Conservation (phyloP, 225 moss, liverwort and hornwort species). For the Bryum argenteum region DNA sequence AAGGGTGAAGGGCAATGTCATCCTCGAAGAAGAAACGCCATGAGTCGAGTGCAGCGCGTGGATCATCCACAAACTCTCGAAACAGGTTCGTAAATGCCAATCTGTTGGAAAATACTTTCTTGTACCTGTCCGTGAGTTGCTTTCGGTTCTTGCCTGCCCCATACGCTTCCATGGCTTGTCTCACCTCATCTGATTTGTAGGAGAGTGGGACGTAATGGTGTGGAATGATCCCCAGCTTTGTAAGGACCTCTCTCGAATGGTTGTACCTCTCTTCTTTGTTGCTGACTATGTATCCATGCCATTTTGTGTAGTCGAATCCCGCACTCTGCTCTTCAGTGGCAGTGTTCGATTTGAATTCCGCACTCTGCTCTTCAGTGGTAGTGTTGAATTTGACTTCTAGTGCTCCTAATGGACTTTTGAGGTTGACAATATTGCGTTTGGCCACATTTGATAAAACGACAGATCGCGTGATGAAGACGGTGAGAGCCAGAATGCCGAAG, state of each 20-base stretch:
- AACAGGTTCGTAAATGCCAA: conserved; percentile 56
- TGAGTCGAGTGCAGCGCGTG: conserved; percentile 26
- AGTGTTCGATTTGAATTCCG: not conserved
- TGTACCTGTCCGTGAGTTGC: conserved; percentile 34
- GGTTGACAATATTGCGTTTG: conserved; percentile 28
- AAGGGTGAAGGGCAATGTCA: conserved; percentile 53
- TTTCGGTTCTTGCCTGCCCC: not conserved
- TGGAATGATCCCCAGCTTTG: conserved; percentile 41
- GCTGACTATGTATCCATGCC: conserved; percentile 58
- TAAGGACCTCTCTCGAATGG: conserved; percentile 41
- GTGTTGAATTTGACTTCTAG: conserved; percentile 1
- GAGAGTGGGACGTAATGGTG: conserved; percentile 48
- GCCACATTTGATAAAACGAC: conserved; percentile 34
- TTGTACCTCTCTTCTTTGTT: conserved; percentile 55
- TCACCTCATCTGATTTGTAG: conserved; percentile 46
- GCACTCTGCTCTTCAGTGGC: conserved; percentile 6
- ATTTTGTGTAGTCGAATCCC: conserved; percentile 36
- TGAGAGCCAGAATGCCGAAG: conserved; percentile 38
- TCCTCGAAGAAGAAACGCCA: conserved; percentile 70
- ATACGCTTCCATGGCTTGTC: conserved; percentile 35
- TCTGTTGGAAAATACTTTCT: conserved; percentile 55
- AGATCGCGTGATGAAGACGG: conserved; percentile 37
- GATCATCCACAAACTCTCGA: conserved; percentile 47
- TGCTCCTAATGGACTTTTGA: conserved; percentile 28
- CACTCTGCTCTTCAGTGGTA: not conserved